Base-by-base conservation (phyloP, 805 yeast genomes). In the Ogataea trehaloabstinens region DNA sequence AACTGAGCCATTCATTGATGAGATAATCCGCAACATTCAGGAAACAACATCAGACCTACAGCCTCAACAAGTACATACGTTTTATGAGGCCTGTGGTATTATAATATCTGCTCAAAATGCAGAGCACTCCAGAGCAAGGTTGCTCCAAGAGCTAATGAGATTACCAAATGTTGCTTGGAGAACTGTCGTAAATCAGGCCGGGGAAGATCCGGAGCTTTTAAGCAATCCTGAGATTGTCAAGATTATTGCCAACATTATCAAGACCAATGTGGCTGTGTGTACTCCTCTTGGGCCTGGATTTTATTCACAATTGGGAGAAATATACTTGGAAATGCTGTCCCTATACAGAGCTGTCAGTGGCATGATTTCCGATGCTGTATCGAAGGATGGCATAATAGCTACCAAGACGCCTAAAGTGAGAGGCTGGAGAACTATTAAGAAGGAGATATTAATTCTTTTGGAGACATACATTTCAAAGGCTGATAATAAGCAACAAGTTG, bases 11-110 rank as follows among this genome's bases (percentile, higher is more conserved):
- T 91, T 91, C 55, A 85, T 93, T 49, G 86, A 85, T 58, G 95
- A 88, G 51, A 90, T 93, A 46, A 88, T 93, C 37, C 71, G 80
- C 46, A 82, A 82, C 53, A 84, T 93, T 45, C 93, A 85, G 63
- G 70, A 72, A 29, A 90, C 89, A 42, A 93, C 98, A 3, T 86
- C 85, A 41, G 98, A 93, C 60, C 73, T 93, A 56, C 91, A 83
- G 56, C 96, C 99, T 18, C 97, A 91, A 62, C 99, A 93, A 64
- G 95, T 93, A 19, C 99, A 93, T 62, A 89, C 97, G 2, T 93
- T 93, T 60, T 93, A 93, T 63, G 96, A 86, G 67, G 98, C 99
- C 1, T 91, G 98, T 70, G 97, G 97, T 52, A 80, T 85, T 44
- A 91, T 93, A 40, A 78, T 93, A 25, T 78, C 90, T 37, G 96